phyloP scores from a whole-genome alignment of 1,284 basidiomycete genomes.

The Puccinia sorghi region DNA sequence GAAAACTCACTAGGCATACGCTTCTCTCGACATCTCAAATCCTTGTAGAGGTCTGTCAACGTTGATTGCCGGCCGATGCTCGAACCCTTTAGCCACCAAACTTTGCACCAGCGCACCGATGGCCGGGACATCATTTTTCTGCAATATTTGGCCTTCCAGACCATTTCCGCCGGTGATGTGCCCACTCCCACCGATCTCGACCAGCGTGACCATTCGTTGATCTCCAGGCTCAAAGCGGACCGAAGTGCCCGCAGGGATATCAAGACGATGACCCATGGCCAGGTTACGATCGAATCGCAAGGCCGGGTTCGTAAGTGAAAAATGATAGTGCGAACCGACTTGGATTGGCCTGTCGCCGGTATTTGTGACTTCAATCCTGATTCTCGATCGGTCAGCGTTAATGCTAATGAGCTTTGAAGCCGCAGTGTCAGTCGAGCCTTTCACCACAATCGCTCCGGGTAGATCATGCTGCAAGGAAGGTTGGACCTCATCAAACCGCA shows the following conservation, averaged over 20 bases:
- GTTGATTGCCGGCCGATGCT: conserved; percentile 59
- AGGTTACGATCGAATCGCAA: conserved; percentile 79
- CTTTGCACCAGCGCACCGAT: conserved; percentile 67
- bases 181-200: conserved; percentile 73
- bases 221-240: conserved; percentile 97
- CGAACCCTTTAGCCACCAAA: conserved; percentile 58
- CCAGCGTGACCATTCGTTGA: conserved; percentile 77
- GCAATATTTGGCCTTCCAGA: conserved; percentile 63
- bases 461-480: conserved; percentile 58
- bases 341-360: conserved; percentile 93
- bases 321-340: conserved; percentile 86
- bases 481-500: conserved; percentile 57
- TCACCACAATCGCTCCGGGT: conserved; percentile 66
- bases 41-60: conserved; percentile 52
- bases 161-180: conserved; percentile 77
- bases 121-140: conserved; percentile 61
- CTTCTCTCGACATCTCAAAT: conserved; percentile 53
- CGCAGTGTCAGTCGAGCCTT: conserved; percentile 36
- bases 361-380: conserved; percentile 80
- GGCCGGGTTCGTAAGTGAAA: conserved; percentile 81
- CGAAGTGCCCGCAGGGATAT: conserved; percentile 90
- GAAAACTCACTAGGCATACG: conserved; percentile 64
- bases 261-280: conserved; percentile 80
- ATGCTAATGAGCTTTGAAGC: conserved; percentile 65
- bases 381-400: conserved; percentile 70